Conservation (phyloP, 805 yeast species). For the Ascoidea rubescens region DNA sequence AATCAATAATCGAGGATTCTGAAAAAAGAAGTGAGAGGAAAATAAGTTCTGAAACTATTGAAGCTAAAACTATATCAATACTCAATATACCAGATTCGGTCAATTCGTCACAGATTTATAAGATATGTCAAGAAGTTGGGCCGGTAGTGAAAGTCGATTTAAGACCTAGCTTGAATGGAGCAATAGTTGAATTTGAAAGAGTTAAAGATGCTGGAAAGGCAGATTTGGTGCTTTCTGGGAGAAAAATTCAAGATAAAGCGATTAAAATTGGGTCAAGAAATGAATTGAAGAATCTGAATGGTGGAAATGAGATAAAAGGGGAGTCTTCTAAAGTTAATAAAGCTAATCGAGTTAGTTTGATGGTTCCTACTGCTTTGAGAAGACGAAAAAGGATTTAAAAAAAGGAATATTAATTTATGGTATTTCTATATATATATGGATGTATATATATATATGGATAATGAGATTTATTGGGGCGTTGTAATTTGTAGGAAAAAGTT, state of each 20-base stretch:
- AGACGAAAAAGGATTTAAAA: neutral
- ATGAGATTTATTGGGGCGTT: too few species aligned
- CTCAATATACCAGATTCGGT: conserved; percentile 23
- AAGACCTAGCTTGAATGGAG: conserved; percentile 31
- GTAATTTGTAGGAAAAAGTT: too few species aligned
- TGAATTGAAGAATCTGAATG: conserved; percentile 14
- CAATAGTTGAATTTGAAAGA: conserved; percentile 32
- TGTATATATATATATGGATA: too few species aligned
- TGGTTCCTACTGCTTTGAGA: neutral
- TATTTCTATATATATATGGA: too few species aligned
- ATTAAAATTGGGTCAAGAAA: conserved; percentile 21
- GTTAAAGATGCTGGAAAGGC: conserved; percentile 38
- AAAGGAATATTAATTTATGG: too few species aligned
- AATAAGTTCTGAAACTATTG: conserved; percentile 6
- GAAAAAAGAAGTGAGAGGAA: conserved; percentile 2
- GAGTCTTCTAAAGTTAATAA: too few species aligned
- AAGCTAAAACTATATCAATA: conserved; percentile 12
- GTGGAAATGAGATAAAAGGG: too few species aligned
- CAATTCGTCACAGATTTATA: conserved; percentile 20
- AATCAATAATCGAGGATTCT: conserved; percentile 6
- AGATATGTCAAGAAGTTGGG: conserved; percentile 20
- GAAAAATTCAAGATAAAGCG: conserved; percentile 20
- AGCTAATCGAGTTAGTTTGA: too few species aligned
- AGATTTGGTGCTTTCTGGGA: conserved; percentile 26
- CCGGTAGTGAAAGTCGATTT: conserved; percentile 28